Evolutionary conservation across 73 alveolate species (phyloP).

Genomic region (Paramecium sexaurelia): DNA sequence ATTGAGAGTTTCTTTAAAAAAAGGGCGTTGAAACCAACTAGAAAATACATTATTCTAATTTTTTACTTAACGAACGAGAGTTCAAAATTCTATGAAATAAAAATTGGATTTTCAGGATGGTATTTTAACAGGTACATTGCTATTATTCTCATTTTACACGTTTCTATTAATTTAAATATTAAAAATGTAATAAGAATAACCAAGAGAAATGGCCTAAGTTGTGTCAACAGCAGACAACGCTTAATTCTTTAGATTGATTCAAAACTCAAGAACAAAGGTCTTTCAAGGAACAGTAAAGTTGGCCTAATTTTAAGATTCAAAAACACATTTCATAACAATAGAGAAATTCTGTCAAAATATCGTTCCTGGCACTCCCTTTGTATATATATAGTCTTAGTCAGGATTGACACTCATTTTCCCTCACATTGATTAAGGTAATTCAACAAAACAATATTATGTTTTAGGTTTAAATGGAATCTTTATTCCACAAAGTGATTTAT

Average conservation of each 20-base stretch:
- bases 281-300: not conserved
- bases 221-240: constrained; percentile 43
- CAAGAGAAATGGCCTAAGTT: constrained; percentile 24
- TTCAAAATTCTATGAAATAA: constrained; percentile 72
- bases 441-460: not conserved
- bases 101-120: constrained; percentile 82
- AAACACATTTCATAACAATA: not conserved
- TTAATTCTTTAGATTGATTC: constrained; percentile 16
- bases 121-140: constrained; percentile 82
- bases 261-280: constrained; percentile 36
- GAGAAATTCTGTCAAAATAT: constrained; percentile 28
- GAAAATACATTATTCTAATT: constrained; percentile 43
- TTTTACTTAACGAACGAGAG: constrained; percentile 76
- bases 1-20: constrained; percentile 73
- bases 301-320: constrained; percentile 52
- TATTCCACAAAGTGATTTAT: constrained; percentile 23
- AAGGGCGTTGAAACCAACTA: constrained; percentile 70
- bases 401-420: constrained; percentile 44
- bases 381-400: not conserved
- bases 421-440: constrained; percentile 29
- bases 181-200: not conserved
- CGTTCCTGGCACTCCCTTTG: constrained; percentile 48
- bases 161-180: constrained; percentile 19
- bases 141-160: constrained; percentile 77
- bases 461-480: constrained; percentile 59